Percentiles rank a stretch among this genome's conserved stretches.
Conservation (phyloP, 768 basidiomycete species). For the Clitopilus hobsonii region DNA sequence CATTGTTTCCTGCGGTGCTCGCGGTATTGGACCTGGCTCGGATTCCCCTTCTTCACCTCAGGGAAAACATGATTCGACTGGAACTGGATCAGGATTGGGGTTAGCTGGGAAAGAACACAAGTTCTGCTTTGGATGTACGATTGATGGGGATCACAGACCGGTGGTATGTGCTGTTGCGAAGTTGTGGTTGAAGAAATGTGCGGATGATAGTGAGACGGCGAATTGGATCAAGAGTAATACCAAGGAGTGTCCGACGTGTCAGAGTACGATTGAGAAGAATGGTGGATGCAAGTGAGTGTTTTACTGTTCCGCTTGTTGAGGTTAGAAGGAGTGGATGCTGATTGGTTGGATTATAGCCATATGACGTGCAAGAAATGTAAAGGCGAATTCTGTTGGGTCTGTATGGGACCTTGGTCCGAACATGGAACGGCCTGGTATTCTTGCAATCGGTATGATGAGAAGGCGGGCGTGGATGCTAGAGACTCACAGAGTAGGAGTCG, state of each 20-base stretch:
- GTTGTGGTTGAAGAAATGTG: constrained; percentile 96
- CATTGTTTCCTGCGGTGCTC: constrained; percentile 79
- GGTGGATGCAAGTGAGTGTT: constrained; percentile 96
- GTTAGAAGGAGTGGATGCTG: constrained; percentile 3
- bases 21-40: constrained; percentile 35
- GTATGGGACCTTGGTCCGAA: constrained; percentile 98
- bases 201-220: constrained; percentile 95
- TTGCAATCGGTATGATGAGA: constrained; percentile 96
- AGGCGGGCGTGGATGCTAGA: constrained; percentile 79
- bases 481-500: constrained; percentile 90
- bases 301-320: constrained; percentile 5
- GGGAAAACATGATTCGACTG: constrained; percentile 26
- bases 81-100: constrained; percentile 14
- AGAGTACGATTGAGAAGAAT: constrained; percentile 99
- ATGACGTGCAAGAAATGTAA: constrained; percentile 99
- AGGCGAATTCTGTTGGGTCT: constrained; percentile 99
- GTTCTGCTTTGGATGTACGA: constrained; percentile 93
- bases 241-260: constrained; percentile 94
- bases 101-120: constrained; percentile 52
- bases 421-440: constrained; percentile 98
- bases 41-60: too few relatives aligned
- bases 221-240: constrained; percentile 99
- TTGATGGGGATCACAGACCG: constrained; percentile 88
- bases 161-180: constrained; percentile 84
- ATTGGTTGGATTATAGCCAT: constrained; percentile 53